Evolutionary conservation across 371 early-diverging fungal genomes (phyloP), one percentile per base, ranked within the genome.

Genomic region (Nematocida sp.): DNA sequence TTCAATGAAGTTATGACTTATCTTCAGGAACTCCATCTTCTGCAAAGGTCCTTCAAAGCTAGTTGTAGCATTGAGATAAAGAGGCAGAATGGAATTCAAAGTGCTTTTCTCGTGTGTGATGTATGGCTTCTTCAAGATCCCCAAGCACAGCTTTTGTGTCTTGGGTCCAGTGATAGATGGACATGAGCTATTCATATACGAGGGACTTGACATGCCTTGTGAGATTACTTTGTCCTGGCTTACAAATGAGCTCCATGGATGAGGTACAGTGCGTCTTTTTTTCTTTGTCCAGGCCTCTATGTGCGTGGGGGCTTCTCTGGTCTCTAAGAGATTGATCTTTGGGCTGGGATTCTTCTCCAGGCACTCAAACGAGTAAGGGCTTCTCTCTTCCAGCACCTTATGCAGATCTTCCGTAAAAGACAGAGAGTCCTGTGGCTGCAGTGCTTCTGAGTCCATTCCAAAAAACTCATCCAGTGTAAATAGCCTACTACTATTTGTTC

Each of bases 271-370:
- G 49, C 75, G 63, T 63, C 81, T 70, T 49, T 76, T 82, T 40
- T 82, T 82, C 57, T 78, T 79, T 25, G 61, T 48, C 83, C 83
- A 82, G 0, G 78, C 43, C 64, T 61, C 65, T 11, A 62, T 54
- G 38, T 64, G 38, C 53, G 31, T 23, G 1, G 27, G 2, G 2
- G 15, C 27, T 21, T 65, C 74, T 37, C 19, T 37, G 29, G n/a
- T 37, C 5, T 70, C 61, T 11, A 27, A 9, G 32, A 17, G 23
- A 38, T 37, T 27, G 23, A 54, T 15, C 23, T 23, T 17, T n/a
- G n/a, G n/a, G n/a, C n/a, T n/a, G n/a, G n/a, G n/a, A n/a, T n/a
- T n/a, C 32, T 25, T 17, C 17, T 7, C 31, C 46, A 35, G 35
- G 5, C 41, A 41, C 17, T 57, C 38, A 57, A 55, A 66, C 5